These are phyloP conservation scores for Erodium moschatum DNA, from an alignment of 441 rosid genomes.

Conservation along the genomic window DNA sequence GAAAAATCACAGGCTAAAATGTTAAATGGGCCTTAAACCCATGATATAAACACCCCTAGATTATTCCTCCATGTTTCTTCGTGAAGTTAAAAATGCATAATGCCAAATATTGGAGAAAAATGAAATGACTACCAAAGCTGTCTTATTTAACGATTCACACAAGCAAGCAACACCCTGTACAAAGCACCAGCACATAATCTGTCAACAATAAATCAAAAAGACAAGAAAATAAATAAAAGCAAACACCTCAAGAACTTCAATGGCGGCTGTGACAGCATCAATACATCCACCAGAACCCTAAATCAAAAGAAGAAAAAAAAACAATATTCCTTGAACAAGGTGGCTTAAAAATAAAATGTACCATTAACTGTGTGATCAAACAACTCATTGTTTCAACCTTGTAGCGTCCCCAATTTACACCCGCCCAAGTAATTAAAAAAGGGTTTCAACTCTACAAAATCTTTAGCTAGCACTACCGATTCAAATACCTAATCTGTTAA, in stretches of 20 bases:
- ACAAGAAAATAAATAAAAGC: not conserved
- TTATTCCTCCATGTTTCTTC: not conserved
- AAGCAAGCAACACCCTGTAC: too few relatives aligned
- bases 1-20: not conserved
- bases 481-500: not conserved
- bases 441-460: too few relatives aligned
- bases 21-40: not conserved
- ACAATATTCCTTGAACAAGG: not conserved
- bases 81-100: not conserved
- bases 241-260: constrained; percentile 72
- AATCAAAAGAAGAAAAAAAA: constrained; percentile 13
- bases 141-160: not conserved
- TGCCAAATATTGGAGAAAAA: not conserved
- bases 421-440: not conserved
- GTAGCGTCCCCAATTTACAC: not conserved
- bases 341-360: not conserved
- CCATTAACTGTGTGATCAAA: not conserved
- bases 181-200: not conserved
- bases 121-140: not conserved
- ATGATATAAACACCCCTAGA: not conserved
- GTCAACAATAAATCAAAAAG: not conserved
- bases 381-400: not conserved
- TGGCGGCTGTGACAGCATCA: constrained; percentile 79
- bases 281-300: constrained; percentile 60
- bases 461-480: too few relatives aligned